phyloP scores from a whole-genome alignment of 192 early-diverging fungal genomes.

The Allomyces javanicus region DNA sequence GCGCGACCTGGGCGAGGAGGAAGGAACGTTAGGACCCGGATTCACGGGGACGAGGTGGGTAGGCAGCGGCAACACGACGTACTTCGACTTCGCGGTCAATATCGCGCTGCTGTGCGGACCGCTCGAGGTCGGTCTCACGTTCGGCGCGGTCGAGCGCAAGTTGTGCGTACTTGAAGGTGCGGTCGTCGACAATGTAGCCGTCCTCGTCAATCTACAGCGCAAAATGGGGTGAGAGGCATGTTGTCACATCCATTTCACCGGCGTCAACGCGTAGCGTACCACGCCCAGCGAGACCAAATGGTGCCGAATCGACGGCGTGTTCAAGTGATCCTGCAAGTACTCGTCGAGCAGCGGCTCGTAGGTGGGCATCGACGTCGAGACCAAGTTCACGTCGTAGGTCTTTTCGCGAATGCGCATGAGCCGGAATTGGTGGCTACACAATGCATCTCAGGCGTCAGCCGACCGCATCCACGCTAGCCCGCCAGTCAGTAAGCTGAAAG shows the following conservation, averaged over 20 bases:
- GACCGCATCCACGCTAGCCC: too few species aligned
- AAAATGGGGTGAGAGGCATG: too few species aligned
- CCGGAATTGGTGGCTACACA: not conserved
- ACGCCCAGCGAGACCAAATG: not conserved
- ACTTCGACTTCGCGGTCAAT: conserved; percentile 33
- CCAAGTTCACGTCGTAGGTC: conserved; percentile 32
- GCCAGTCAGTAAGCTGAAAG: too few species aligned
- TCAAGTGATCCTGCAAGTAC: not conserved
- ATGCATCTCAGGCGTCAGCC: not conserved
- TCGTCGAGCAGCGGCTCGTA: not conserved
- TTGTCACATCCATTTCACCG: too few species aligned
- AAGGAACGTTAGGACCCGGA: not conserved
- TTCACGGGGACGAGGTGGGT: not conserved
- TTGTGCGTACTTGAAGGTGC: conserved; percentile 29
- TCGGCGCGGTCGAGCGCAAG: conserved; percentile 20
- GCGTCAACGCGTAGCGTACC: not conserved
- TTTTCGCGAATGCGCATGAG: conserved; percentile 11
- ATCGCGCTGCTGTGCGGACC: conserved; percentile 18
- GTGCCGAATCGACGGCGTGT: not conserved
- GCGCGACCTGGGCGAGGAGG: not conserved
- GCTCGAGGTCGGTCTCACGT: conserved; percentile 15
- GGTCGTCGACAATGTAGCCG: conserved; percentile 22
- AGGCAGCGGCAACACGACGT: not conserved
- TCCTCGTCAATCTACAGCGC: conserved; percentile 18
- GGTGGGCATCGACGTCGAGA: conserved; percentile 23